Conservation (phyloP, 768 basidiomycete species). For the Galerina marginata region DNA sequence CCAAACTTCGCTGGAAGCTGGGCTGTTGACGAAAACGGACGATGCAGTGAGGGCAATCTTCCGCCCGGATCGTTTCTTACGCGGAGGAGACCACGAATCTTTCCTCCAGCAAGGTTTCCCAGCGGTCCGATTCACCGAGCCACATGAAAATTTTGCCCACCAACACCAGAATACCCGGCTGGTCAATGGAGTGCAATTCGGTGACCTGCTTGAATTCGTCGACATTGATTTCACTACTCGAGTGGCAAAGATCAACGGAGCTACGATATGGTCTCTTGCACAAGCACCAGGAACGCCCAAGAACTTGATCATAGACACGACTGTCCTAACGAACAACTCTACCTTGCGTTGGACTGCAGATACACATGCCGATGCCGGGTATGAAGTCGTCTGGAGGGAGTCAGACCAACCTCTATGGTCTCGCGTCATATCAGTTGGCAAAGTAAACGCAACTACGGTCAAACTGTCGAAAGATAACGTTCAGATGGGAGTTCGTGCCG, state of each 20-base stretch:
- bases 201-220: slow-evolving; percentile 57
- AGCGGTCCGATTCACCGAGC: slow-evolving; percentile 62
- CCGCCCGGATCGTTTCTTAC: slow-evolving; percentile 57
- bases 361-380: slow-evolving; percentile 44
- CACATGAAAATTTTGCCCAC: slow-evolving; percentile 61
- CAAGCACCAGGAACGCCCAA: slow-evolving; percentile 60
- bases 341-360: slow-evolving; percentile 53
- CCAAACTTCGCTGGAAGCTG: not conserved
- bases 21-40: not conserved
- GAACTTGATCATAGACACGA: slow-evolving; percentile 50
- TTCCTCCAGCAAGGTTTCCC: slow-evolving; percentile 57
- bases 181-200: slow-evolving; percentile 56
- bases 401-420: slow-evolving; percentile 54
- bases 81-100: slow-evolving; percentile 59
- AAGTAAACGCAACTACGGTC: slow-evolving; percentile 45
- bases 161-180: slow-evolving; percentile 63
- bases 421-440: slow-evolving; percentile 53
- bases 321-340: slow-evolving; percentile 58
- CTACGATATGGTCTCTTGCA: slow-evolving; percentile 59
- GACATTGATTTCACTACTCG: slow-evolving; percentile 58
- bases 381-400: slow-evolving; percentile 58
- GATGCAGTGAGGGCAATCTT: slow-evolving; percentile 53
- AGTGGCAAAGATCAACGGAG: slow-evolving; percentile 57
- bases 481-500: slow-evolving; percentile 52
- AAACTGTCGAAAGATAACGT: slow-evolving; percentile 57